Evolutionary conservation across 106 monocot genomes (phyloP).

Genomic region (Phalaenopsis equestris): DNA sequence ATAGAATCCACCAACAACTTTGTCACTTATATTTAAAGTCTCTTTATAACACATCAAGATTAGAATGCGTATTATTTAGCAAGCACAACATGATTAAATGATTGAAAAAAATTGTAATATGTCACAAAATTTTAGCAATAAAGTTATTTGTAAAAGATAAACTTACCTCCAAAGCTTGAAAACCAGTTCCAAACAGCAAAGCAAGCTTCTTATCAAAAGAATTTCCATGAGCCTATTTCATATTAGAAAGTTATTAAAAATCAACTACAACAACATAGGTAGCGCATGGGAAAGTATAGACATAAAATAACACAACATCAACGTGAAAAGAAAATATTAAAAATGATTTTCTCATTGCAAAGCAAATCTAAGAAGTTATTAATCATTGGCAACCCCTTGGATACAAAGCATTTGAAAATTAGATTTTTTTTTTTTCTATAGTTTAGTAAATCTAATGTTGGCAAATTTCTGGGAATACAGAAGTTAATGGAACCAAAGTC

Average conservation of each 20-base stretch:
- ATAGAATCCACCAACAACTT: background rate
- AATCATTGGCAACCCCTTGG: background rate
- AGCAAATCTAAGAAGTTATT: background rate
- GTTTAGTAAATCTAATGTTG: background rate
- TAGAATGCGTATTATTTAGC: background rate
- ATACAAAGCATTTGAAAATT: background rate
- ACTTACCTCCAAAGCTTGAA: constrained; percentile 45
- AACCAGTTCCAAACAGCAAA: constrained; percentile 44
- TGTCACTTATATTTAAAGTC: background rate
- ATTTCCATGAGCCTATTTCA: constrained; percentile 64
- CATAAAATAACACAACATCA: constrained; percentile 1
- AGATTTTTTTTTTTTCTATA: background rate
- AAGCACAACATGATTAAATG: background rate
- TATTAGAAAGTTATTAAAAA: constrained; percentile 1
- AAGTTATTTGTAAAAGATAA: background rate
- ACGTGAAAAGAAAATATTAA: background rate
- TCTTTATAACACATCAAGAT: background rate
- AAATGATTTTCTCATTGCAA: background rate
- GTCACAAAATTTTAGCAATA: background rate
- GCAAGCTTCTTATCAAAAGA: constrained; percentile 71
- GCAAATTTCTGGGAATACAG: background rate
- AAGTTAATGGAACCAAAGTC: background rate
- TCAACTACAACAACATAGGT: background rate
- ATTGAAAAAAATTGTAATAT: background rate
- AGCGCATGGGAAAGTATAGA: background rate